A percentile compares a stretch with the other conserved stretches of the same genome.
phyloP scores from a whole-genome alignment of 306 rosid genomes.

The Trifolium pratense region DNA sequence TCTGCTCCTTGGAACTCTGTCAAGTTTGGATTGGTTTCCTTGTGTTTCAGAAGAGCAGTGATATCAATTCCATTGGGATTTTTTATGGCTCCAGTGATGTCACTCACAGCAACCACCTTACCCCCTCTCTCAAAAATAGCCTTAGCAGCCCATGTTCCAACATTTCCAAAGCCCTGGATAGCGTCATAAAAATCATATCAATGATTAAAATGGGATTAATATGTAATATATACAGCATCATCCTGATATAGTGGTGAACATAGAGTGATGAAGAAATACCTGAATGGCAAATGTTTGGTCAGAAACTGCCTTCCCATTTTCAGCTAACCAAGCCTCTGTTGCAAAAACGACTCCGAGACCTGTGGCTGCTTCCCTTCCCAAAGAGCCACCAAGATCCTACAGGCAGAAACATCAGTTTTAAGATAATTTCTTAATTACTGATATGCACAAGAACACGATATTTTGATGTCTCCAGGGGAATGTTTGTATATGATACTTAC shows the following conservation, averaged over 20 bases:
- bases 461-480: neutral
- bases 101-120: constrained; percentile 73
- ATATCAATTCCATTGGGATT: constrained; percentile 70
- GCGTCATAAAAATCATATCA: constrained; percentile 8
- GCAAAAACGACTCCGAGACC: constrained; percentile 72
- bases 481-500: constrained; percentile 44
- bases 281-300: constrained; percentile 64
- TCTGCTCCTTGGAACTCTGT: constrained; percentile 61
- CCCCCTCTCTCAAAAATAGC: constrained; percentile 68
- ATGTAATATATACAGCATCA: neutral
- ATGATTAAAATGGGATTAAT: constrained; percentile 7
- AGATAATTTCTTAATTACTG: constrained; percentile 1
- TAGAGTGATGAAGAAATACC: constrained; percentile 43
- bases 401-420: constrained; percentile 4
- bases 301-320: constrained; percentile 62
- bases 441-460: neutral
- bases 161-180: constrained; percentile 73
- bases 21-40: constrained; percentile 42
- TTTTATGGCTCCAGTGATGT: constrained; percentile 68
- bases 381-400: constrained; percentile 82
- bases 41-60: constrained; percentile 59
- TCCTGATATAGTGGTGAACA: neutral
- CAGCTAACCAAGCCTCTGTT: constrained; percentile 69
- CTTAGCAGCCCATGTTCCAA: constrained; percentile 80
- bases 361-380: constrained; percentile 79